Conservation (phyloP, 2,329 filamentous ascomycete genomes). For the Cyclaneusma minus region DNA sequence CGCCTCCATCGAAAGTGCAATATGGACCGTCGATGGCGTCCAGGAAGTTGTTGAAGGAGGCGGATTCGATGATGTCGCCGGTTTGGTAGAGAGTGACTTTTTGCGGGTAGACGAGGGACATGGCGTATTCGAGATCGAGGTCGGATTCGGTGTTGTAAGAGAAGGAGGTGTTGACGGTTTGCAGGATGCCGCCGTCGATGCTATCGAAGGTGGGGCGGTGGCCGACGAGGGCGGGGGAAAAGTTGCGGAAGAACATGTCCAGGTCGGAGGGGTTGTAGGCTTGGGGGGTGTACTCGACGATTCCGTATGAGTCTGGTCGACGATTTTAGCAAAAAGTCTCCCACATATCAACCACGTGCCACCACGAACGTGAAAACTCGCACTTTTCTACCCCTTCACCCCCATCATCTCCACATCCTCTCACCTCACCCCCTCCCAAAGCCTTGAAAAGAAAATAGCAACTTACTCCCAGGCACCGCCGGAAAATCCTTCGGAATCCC, state of each 20-base stretch:
- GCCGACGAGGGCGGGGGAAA: slow-evolving; percentile 25
- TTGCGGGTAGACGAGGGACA: slow-evolving; percentile 35
- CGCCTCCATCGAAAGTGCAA: slow-evolving; percentile 25
- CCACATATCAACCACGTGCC: too few relatives aligned
- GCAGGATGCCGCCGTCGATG: slow-evolving; percentile 30
- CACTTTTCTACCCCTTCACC: too few relatives aligned
- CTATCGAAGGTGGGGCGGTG: slow-evolving; percentile 26
- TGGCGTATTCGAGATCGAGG: slow-evolving; percentile 38
- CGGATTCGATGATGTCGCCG: slow-evolving; percentile 21
- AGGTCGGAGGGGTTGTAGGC: slow-evolving; percentile 34
- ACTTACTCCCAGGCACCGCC: slow-evolving; percentile 7
- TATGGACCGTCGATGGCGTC: slow-evolving; percentile 30
- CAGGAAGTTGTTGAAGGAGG: slow-evolving; percentile 26
- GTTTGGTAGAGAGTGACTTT: slow-evolving; percentile 31
- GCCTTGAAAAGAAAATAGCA: slow-evolving; percentile 5
- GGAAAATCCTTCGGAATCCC: slow-evolving; percentile 23
- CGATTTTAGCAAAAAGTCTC: too few relatives aligned
- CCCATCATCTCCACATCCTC: too few relatives aligned
- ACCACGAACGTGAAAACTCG: too few relatives aligned
- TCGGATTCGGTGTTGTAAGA: slow-evolving; percentile 31
- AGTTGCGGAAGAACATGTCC: slow-evolving; percentile 29
- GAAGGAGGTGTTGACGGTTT: slow-evolving; percentile 22
- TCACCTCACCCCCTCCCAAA: not conserved
- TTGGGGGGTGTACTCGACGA: slow-evolving; percentile 35
- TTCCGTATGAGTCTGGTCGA: slow-evolving; percentile 32